phyloP scores from a whole-genome alignment of 495 filamentous ascomycete species.

The Xylaria curta region DNA sequence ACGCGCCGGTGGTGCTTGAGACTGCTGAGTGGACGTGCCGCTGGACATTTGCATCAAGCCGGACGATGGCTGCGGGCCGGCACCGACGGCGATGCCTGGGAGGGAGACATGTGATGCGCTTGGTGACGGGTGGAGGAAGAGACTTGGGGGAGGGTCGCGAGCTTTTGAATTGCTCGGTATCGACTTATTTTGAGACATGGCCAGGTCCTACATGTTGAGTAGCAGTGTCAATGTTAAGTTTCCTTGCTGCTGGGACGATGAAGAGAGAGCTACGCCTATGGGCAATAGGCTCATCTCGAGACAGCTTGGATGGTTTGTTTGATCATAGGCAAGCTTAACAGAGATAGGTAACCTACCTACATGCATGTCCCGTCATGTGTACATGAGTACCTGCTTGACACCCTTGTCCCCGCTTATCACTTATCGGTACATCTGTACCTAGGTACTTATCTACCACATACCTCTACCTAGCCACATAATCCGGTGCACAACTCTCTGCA shows the following conservation, averaged over 20 bases:
- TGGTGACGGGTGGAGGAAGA: slow-evolving; percentile 82
- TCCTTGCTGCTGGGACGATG: not conserved
- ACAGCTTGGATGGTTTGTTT: no score
- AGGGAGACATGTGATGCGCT: slow-evolving; percentile 80
- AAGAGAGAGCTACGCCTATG: not conserved
- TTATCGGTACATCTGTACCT: no score
- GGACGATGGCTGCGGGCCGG: slow-evolving; percentile 41
- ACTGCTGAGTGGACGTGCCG: slow-evolving; percentile 35
- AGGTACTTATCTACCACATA: not conserved
- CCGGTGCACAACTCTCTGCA: not conserved
- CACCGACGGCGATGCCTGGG: slow-evolving; percentile 46
- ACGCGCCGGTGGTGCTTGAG: slow-evolving; percentile 48
- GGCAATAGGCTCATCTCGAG: not conserved
- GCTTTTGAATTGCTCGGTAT: slow-evolving; percentile 54
- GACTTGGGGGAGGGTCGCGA: slow-evolving; percentile 74
- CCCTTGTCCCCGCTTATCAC: not conserved
- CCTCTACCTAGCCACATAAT: not conserved
- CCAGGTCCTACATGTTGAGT: slow-evolving; percentile 46
- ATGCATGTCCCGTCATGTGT: not conserved
- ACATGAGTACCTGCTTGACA: not conserved
- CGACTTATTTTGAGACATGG: slow-evolving; percentile 48
- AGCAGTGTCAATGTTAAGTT: not conserved
- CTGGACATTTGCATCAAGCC: slow-evolving; percentile 27
- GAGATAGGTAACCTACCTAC: not conserved
- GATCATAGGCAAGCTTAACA: not conserved